A percentile compares a stretch with the other conserved stretches of the same genome.
These are phyloP conservation scores for Daucus carota DNA, from an alignment of 129 eudicot genomes.

Conservation along the genomic window DNA sequence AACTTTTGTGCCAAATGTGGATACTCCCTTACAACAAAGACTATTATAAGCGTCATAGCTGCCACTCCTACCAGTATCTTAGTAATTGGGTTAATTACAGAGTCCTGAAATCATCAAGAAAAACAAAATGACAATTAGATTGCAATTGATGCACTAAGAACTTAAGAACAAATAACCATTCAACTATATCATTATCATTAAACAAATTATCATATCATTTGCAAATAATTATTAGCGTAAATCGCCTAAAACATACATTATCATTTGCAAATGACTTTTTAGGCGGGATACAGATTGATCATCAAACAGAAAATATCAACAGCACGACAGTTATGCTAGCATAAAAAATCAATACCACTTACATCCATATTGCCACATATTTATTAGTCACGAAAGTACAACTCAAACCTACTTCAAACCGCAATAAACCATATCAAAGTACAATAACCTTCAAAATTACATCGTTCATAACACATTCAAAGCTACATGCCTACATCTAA, in stretches of 20 bases:
- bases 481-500: background rate
- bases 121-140: background rate
- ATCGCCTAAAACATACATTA: background rate
- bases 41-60: constrained; percentile 39
- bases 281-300: no score
- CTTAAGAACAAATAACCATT: background rate
- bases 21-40: constrained; percentile 54
- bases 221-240: no score
- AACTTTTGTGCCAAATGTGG: constrained; percentile 64
- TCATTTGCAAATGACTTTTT: background rate
- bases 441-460: background rate
- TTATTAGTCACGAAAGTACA: background rate
- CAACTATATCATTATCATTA: no score
- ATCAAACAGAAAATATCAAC: no score
- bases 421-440: background rate
- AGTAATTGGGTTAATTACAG: constrained; percentile 67
- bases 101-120: constrained; percentile 50
- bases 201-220: no score
- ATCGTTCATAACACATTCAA: background rate
- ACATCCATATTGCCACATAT: no score
- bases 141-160: background rate
- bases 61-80: constrained; percentile 62
- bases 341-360: background rate
- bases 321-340: background rate
- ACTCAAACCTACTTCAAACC: background rate